Evolutionary conservation across 768 basidiomycete genomes (phyloP), one percentile per base, ranked within the genome.

Genomic region (Amanita subjunquillea): DNA sequence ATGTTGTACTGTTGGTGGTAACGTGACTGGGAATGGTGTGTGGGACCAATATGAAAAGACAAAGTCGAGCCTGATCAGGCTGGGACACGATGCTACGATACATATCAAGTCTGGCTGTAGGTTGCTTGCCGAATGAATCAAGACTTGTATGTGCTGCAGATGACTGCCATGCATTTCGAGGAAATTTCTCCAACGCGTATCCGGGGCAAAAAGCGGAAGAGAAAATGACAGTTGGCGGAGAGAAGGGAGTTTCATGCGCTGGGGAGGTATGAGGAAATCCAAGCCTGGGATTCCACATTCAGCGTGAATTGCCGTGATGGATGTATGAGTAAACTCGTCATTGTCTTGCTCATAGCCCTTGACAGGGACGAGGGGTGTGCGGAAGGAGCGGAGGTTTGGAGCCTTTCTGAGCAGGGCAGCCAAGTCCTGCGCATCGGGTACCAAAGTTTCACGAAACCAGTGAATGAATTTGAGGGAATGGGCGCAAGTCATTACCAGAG

Each of bases 311-410:
- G 51, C 17, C 8, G n/a, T 27, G 13, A 53, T 36, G 25, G 36
- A 53, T 17, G 22, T 22, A 17, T 45, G 36, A 10, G 46, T 8
- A 38, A 53, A n/a, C 20, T 53, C 43, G 36, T 25, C 29, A 9
- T 43, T 30, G 37, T 22, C 23, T 13, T 37, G 12, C 30, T 45
- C 9, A 25, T 7, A 6, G 12, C 25, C 10, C 2, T 20, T 17
- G 17, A 37, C 25, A 9, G 13, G 1, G 20, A 53, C 51, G 3
- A 38, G 34, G 3, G 51, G 51, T 2, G 44, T 46, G 23, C 25
- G 34, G 44, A 45, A 53, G 6, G 51, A 53, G 17, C 42, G 42
- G n/a, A 53, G 27, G 27, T 53, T 53, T 17, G 51, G 42, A 17
- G 36, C 15, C 13, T n/a, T 46, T 46, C 13, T 46, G 32, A 53